Evolutionary conservation across 108 stramenopile genomes (phyloP).

Genomic region (Schizochytrium sp.): DNA sequence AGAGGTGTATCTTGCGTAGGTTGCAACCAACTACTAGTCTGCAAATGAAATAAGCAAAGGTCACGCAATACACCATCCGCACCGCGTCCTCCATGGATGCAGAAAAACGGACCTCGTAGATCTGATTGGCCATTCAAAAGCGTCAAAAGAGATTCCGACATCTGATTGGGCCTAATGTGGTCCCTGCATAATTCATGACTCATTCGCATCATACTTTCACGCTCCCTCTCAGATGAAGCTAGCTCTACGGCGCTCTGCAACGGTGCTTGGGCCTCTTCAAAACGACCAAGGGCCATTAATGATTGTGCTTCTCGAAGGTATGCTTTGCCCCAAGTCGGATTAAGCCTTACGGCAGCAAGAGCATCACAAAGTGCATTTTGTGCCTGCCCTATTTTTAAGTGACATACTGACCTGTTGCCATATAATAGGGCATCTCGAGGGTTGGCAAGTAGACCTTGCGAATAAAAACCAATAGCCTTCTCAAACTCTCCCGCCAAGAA

Average conservation of each 20-base stretch:
- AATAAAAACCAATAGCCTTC: background rate
- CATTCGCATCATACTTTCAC: background rate
- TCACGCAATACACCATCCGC: conserved; percentile 28
- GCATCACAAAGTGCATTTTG: conserved; percentile 20
- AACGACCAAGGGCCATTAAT: background rate
- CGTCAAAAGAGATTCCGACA: background rate
- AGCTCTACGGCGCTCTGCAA: conserved; percentile 31
- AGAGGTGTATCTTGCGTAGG: background rate
- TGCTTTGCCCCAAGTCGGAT: conserved; percentile 30
- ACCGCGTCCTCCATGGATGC: conserved; percentile 29
- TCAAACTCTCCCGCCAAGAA: conserved; percentile 9
- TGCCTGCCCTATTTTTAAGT: background rate
- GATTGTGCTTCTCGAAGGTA: conserved; percentile 28
- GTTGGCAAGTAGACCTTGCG: conserved; percentile 1
- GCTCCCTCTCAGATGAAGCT: background rate
- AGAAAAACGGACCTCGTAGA: background rate
- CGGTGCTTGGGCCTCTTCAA: background rate
- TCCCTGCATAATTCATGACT: background rate
- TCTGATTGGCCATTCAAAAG: too few relatives aligned
- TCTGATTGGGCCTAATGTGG: background rate
- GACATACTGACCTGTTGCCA: background rate
- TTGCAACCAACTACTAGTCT: background rate
- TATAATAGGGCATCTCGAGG: background rate
- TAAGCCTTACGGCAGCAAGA: background rate
- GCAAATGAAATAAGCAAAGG: background rate